Evolutionary conservation across 148 eudicot species (phyloP).

Genomic region (Fagopyrum homotropicum): DNA sequence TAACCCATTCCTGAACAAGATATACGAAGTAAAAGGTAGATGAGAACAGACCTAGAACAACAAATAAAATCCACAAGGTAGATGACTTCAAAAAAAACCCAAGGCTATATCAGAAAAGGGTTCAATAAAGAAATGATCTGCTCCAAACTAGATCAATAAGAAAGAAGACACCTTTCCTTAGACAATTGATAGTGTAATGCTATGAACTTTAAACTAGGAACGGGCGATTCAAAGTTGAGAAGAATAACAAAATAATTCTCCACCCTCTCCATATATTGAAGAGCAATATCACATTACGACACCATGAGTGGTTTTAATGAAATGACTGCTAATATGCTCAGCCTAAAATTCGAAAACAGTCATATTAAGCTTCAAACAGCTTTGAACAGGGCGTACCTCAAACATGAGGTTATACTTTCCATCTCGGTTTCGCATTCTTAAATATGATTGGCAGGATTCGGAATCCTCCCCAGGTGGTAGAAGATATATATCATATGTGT

Average conservation of each 20-base stretch:
- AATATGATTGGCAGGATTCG: conserved; percentile 63
- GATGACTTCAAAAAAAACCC: background rate
- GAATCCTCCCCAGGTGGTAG: conserved; percentile 70
- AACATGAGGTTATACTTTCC: conserved; percentile 65
- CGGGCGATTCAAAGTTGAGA: background rate
- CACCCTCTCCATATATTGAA: background rate
- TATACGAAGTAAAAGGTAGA: background rate
- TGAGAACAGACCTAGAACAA: background rate
- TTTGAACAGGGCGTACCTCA: conserved; percentile 5
- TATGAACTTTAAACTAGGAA: background rate
- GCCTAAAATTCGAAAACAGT: background rate
- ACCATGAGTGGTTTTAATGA: background rate
- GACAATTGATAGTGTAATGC: background rate
- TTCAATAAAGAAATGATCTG: background rate
- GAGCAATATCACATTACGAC: background rate
- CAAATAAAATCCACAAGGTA: background rate
- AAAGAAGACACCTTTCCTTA: background rate
- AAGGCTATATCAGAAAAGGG: background rate
- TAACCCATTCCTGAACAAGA: conserved; percentile 81
- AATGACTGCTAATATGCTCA: background rate
- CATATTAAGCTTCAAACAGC: background rate
- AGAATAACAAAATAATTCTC: background rate
- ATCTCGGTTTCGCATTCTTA: conserved; percentile 64
- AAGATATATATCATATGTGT: conserved; percentile 62
- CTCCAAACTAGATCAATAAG: background rate